A percentile compares a stretch with the other conserved stretches of the same genome.
phyloP scores from a whole-genome alignment of 768 basidiomycete species.

The Zangia roseola region DNA sequence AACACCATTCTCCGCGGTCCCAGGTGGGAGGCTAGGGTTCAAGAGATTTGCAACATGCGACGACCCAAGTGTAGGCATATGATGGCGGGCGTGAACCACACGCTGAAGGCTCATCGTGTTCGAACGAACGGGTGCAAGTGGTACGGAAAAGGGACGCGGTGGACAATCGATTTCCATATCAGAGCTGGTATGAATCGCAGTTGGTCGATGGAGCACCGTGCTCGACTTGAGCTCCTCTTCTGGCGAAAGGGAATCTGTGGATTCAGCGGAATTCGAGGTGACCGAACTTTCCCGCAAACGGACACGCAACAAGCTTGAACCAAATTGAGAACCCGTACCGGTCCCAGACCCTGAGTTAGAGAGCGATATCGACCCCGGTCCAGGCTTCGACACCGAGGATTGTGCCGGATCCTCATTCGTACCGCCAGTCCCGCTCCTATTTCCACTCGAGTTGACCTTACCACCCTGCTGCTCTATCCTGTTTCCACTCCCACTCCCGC shows the following conservation, averaged over 20 bases:
- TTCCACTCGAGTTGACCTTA: conserved; percentile 9
- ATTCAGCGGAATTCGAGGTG: conserved; percentile 28
- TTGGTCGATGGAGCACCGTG: conserved; percentile 7
- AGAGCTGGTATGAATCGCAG: conserved; percentile 1
- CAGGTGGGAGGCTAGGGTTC: conserved; percentile 13
- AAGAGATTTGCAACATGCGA: conserved; percentile 22
- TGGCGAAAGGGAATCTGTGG: conserved; percentile 17
- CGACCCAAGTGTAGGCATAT: conserved; percentile 8
- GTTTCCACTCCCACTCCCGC: conserved; percentile 9
- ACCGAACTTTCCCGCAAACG: conserved; percentile 29
- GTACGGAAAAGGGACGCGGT: conserved; percentile 17
- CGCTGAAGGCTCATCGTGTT: not conserved
- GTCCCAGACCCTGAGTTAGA: conserved; percentile 26
- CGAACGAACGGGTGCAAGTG: conserved; percentile 11
- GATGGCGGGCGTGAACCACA: not conserved
- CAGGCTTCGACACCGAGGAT: conserved; percentile 18
- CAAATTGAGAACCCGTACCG: conserved; percentile 23
- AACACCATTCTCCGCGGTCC: not conserved
- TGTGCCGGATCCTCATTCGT: conserved; percentile 9
- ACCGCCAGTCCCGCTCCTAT: conserved; percentile 10
- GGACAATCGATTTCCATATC: conserved; percentile 31
- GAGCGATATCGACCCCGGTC: conserved; percentile 22
- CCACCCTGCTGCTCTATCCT: conserved; percentile 8
- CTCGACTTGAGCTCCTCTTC: conserved; percentile 4
- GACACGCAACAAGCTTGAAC: conserved; percentile 21